Conservation (phyloP, 1,284 basidiomycete species). For the Pterula multifida region DNA sequence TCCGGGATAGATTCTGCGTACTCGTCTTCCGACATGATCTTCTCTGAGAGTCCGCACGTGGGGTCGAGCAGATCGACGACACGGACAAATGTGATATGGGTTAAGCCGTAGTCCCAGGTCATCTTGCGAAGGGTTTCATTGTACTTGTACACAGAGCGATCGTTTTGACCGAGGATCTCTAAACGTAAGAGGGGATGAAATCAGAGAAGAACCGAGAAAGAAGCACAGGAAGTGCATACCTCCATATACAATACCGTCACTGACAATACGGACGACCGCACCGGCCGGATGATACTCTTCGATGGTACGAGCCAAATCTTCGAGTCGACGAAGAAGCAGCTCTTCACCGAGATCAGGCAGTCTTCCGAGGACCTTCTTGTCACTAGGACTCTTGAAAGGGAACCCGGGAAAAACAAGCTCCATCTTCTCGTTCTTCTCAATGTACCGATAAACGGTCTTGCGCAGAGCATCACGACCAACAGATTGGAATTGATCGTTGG, state of each 20-base stretch:
- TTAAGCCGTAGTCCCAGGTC: background rate
- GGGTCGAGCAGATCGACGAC: slow-evolving; percentile 1
- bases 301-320: slow-evolving; percentile 2
- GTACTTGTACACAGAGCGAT: slow-evolving; percentile 1
- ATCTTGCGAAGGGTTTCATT: background rate
- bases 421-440: background rate
- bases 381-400: slow-evolving; percentile 3
- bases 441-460: background rate
- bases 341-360: slow-evolving; percentile 2
- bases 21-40: background rate
- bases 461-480: background rate
- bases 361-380: slow-evolving; percentile 1
- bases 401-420: slow-evolving; percentile 3
- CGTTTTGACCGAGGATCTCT: background rate
- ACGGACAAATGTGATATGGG: slow-evolving; percentile 3
- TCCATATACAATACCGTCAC: slow-evolving; percentile 2
- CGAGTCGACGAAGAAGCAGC: slow-evolving; percentile 1
- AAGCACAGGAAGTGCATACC: background rate
- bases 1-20: background rate
- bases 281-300: background rate
- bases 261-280: slow-evolving; percentile 3
- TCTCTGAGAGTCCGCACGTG: background rate
- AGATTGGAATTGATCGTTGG: background rate
- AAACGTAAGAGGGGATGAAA: background rate
- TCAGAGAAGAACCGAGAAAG: no score